Evolutionary conservation across 352 stramenopile genomes (phyloP), one percentile per base, ranked within the genome.

Genomic region (Lagenidium sp.): DNA sequence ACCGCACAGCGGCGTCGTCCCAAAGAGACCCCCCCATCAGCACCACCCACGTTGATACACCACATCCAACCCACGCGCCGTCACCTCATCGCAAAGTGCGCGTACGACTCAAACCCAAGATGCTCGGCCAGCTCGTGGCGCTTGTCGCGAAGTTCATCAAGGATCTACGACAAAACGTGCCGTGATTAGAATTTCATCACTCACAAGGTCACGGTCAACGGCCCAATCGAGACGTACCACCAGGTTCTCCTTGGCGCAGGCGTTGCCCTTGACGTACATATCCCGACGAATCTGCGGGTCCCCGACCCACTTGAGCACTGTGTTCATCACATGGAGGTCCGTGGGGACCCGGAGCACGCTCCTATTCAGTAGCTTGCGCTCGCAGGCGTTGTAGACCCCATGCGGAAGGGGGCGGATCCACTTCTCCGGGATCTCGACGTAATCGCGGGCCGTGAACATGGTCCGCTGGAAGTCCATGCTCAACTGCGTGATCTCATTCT

Each of bases 91-190:
- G 63, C 79, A 34, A 78, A 93, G 48, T 97, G 77, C 4, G 82
- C 82, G 43, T 96, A 98, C 8, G 81, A 93, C 22, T 75, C 35
- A 51, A 96, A 98, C 2, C 91, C 92, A 15, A 98, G 60, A 20
- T 83, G 47, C 23, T 68, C 51, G 11, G 95, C 94, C 16, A 97
- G 55, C 34, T 90, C 72, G 45, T 97, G 91, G 3, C 95, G 84
- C 53, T 83, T 82, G 19, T 63, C 35, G 12, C 84, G 69, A 6
- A 99, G 55, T 21, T 88, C 68, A 48, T 98, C 85, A 22, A 98
- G 58, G 13, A 93, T 81, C 37, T 84, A 32, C 12, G 35, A 22
- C 36, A 20, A 49, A 7, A 16, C 16, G 4, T 32, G 41, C 18
- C 49, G 30, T 45, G 2, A 50, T 5, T 38, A 13, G 2, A 4